A percentile compares a stretch with the other conserved stretches of the same genome.
Conservation (phyloP, 2,329 filamentous ascomycete genomes). For the Scedosporium minutisporum region DNA sequence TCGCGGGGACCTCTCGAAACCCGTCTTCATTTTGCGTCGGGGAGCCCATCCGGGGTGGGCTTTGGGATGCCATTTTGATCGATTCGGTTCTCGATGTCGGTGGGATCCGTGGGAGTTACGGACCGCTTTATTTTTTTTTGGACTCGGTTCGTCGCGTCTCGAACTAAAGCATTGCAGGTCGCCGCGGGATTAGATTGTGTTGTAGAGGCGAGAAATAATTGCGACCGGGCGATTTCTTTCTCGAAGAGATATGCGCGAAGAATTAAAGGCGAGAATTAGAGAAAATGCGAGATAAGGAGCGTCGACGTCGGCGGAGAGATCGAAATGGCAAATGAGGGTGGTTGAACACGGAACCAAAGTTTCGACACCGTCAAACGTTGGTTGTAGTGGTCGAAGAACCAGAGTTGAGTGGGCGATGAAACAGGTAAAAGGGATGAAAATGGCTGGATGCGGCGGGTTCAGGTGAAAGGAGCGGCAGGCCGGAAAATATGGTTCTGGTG, state of each 20-base stretch:
- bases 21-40: not conserved
- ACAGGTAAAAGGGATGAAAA: not conserved
- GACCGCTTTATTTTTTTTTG: not conserved
- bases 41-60: slow-evolving; percentile 21
- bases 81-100: slow-evolving; percentile 22
- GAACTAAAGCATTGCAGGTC: not conserved
- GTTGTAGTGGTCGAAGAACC: not conserved
- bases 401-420: not conserved
- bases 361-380: not conserved
- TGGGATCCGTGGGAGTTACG: slow-evolving; percentile 24
- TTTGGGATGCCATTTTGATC: slow-evolving; percentile 16
- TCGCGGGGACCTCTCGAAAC: slow-evolving; percentile 17
- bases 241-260: not conserved
- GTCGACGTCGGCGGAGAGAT: not conserved
- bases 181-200: not conserved
- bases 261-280: slow-evolving; percentile 6
- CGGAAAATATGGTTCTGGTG: not conserved
- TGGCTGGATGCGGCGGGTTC: not conserved
- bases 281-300: not conserved
- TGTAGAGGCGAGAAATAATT: not conserved
- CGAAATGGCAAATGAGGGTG: not conserved
- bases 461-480: slow-evolving; percentile 2
- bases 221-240: not conserved
- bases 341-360: not conserved
- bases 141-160: not conserved